These are phyloP conservation scores for Alternaria ventricosa DNA, from an alignment of 2,329 filamentous ascomycete genomes.

Conservation along the genomic window DNA sequence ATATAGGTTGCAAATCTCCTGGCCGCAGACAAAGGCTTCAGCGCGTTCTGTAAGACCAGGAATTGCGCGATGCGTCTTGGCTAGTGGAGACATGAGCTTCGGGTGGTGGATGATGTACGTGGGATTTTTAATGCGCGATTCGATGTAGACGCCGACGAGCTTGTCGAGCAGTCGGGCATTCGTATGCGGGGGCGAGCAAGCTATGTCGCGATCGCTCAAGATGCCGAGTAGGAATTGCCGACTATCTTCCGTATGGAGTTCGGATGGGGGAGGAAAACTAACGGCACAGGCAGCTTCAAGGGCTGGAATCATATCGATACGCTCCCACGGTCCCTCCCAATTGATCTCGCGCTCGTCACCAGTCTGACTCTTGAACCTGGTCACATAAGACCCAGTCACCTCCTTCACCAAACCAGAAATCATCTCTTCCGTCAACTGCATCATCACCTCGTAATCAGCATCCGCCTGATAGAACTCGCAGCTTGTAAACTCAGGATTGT, in stretches of 20 bases:
- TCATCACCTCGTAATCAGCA: conserved; percentile 76
- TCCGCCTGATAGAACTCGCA: conserved; percentile 93
- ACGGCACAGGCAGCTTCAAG: conserved; percentile 89
- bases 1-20: conserved; percentile 96
- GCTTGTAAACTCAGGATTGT: conserved; percentile 98
- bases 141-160: conserved; percentile 89
- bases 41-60: conserved; percentile 92
- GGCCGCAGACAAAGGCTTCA: conserved; percentile 95
- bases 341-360: conserved; percentile 90
- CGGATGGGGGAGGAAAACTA: conserved; percentile 88
- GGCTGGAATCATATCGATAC: conserved; percentile 93
- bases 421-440: conserved; percentile 91
- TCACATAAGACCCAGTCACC: conserved; percentile 83
- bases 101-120: conserved; percentile 86
- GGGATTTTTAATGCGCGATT: conserved; percentile 90
- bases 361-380: conserved; percentile 82
- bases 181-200: conserved; percentile 87
- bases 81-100: conserved; percentile 91
- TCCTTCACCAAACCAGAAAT: conserved; percentile 88
- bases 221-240: conserved; percentile 78
- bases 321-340: conserved; percentile 93
- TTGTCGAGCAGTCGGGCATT: conserved; percentile 97
- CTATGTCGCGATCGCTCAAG: conserved; percentile 88
- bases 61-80: conserved; percentile 87
- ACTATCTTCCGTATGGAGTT: conserved; percentile 88